Evolutionary conservation across 176 grass and related monocot species (phyloP).

Genomic region (Puya raimondii): DNA sequence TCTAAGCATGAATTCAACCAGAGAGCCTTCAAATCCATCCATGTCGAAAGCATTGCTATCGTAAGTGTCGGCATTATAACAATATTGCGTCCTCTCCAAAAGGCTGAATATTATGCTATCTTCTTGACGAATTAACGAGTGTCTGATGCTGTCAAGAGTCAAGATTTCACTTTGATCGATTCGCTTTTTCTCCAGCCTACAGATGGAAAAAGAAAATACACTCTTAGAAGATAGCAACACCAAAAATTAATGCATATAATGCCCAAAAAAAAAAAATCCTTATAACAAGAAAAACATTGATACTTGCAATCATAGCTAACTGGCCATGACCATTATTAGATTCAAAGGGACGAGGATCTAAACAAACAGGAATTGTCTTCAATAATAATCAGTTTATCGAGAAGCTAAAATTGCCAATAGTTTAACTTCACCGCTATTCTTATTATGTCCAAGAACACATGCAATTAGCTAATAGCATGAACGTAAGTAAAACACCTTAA

Average conservation of each 20-base stretch:
- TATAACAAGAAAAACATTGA: neutral
- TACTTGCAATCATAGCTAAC: neutral
- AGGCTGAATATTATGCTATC: slow-evolving; percentile 96
- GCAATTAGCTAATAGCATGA: too few species aligned
- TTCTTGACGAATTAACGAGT: slow-evolving; percentile 83
- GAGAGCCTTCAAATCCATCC: slow-evolving; percentile 66
- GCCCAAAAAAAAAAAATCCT: neutral
- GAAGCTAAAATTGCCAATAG: too few species aligned
- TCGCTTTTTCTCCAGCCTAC: slow-evolving; percentile 46
- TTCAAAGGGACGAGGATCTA: neutral
- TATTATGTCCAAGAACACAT: too few species aligned
- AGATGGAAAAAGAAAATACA: slow-evolving; percentile 3
- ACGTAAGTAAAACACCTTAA: too few species aligned
- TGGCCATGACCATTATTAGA: neutral
- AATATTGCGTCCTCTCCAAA: slow-evolving; percentile 80
- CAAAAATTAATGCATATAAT: neutral
- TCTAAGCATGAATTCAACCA: slow-evolving; percentile 76
- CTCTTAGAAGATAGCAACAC: neutral
- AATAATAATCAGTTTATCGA: too few species aligned
- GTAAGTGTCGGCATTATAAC: slow-evolving; percentile 74
- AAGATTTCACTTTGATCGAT: slow-evolving; percentile 81
- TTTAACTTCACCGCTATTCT: too few species aligned
- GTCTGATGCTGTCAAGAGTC: slow-evolving; percentile 62
- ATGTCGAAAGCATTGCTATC: slow-evolving; percentile 46
- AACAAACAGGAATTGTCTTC: neutral